Percentiles rank a stretch among this genome's conserved stretches.
phyloP scores from a whole-genome alignment of 805 yeast species.

The Candida berthetii region DNA sequence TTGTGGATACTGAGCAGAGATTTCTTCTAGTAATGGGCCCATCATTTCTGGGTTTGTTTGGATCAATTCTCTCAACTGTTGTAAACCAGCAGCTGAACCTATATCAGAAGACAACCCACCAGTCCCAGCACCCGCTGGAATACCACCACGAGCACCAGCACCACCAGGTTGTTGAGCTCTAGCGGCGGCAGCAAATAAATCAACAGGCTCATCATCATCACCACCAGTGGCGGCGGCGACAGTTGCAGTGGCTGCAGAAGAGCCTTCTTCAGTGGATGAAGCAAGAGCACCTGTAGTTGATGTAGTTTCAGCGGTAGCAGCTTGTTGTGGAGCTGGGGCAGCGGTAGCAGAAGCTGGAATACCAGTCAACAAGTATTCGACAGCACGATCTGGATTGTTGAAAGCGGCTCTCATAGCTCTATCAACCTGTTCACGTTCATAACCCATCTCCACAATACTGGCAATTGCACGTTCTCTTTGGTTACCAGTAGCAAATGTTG shows the following conservation, averaged over 20 bases:
- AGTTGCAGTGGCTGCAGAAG: constrained; percentile 13
- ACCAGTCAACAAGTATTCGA: constrained; percentile 88
- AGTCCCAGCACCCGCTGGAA: constrained; percentile 28
- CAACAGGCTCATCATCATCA: constrained; percentile 24
- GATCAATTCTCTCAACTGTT: constrained; percentile 67
- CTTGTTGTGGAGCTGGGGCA: constrained; percentile 25
- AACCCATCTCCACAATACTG: constrained; percentile 95
- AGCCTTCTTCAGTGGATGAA: constrained; percentile 21
- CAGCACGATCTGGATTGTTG: constrained; percentile 97
- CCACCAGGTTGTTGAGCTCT: constrained; percentile 25
- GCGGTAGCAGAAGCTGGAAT: constrained; percentile 57
- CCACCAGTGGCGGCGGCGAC: constrained; percentile 20
- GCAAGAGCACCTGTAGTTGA: constrained; percentile 16
- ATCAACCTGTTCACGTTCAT: constrained; percentile 80
- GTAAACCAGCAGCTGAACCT: constrained; percentile 19
- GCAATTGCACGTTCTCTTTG: constrained; percentile 73
- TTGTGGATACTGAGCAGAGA: constrained; percentile 80
- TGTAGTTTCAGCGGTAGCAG: constrained; percentile 17
- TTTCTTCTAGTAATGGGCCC: constrained; percentile 75
- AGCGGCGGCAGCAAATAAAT: constrained; percentile 37
- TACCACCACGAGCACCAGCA: constrained; percentile 20
- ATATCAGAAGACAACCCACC: constrained; percentile 29
- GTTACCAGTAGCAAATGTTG: constrained; percentile 71
- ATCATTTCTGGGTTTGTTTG: constrained; percentile 85
- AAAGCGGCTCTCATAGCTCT: constrained; percentile 91